Evolutionary conservation across 2,329 filamentous ascomycete species (phyloP), one percentile per base, ranked within the genome.

Genomic region (Neonectria hederae): DNA sequence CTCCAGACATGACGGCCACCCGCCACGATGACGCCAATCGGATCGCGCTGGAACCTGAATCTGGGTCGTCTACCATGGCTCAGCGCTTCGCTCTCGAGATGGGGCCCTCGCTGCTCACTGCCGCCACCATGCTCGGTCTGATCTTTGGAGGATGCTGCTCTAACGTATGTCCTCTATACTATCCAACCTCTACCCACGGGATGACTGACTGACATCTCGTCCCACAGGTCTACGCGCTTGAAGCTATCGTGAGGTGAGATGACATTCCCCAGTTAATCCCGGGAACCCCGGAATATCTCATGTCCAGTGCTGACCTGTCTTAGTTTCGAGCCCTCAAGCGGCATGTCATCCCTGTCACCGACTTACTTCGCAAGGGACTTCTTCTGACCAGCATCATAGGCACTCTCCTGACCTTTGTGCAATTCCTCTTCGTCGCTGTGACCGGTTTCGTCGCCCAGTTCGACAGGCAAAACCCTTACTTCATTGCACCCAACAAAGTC

Each of bases 121-220:
- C 90, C 49, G 83, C 84, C 22, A 83, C 86, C 62, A 97, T 97
- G 86, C 85, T 95, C 62, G 86, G 85, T 55, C 86, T 98, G 69
- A 98, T 99, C 64, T 97, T 99, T 78, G 96, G 96, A 55, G 96
- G 96, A 30, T 97, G 94, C 77, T 97, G 94, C 81, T 93, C 93
- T 38, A 97, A 97, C 85, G 94, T 94, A 83, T 80, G 89, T 38
- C 24, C 35, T 22, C 54, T 56, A 28, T 24, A 17, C 21, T 24
- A n/a, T 43, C n/a, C 53, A 56, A 35, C 24, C 46, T 49, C 38
- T 42, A 3, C 26, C 28, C 49, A 30, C 24, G 40, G 19, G 46
- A 58, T 62, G 35, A 62, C 56, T 71, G 59, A 63, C 62, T 59
- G 48, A 43, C 49, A 38, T 22, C 42, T 74, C 68, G 72, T 72